phyloP scores from a whole-genome alignment of 805 yeast genomes.

The Middelhovenomyces tepae region DNA sequence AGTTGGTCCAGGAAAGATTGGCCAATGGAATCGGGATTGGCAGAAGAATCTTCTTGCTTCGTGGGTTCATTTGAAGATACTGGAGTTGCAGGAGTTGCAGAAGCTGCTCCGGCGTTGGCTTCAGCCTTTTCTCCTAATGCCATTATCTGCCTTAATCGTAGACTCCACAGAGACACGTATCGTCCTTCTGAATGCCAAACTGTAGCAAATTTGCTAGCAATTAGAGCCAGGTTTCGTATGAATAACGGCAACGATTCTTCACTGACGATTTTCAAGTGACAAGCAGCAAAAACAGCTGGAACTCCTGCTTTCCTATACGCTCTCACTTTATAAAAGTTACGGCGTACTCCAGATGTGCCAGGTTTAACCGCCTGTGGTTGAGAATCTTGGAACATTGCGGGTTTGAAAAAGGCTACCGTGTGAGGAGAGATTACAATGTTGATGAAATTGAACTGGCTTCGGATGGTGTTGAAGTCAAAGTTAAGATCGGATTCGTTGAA shows the following conservation, averaged over 20 bases:
- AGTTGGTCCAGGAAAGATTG: too few species aligned
- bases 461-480: slow-evolving; percentile 61
- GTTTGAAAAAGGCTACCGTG: slow-evolving; percentile 21
- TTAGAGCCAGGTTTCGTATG: slow-evolving; percentile 56
- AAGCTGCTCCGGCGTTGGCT: too few species aligned
- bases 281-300: slow-evolving; percentile 68
- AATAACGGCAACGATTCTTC: slow-evolving; percentile 51
- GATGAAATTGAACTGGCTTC: slow-evolving; percentile 75
- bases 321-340: slow-evolving; percentile 46
- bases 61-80: too few species aligned
- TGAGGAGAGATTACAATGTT: slow-evolving; percentile 71
- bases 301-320: slow-evolving; percentile 57
- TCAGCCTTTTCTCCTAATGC: slow-evolving; percentile 28
- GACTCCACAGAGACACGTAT: slow-evolving; percentile 58
- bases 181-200: slow-evolving; percentile 61
- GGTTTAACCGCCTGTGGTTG: not conserved
- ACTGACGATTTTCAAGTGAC: slow-evolving; percentile 63
- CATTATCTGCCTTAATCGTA: slow-evolving; percentile 49
- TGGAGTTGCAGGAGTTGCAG: too few species aligned
- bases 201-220: slow-evolving; percentile 63
- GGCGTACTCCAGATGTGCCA: not conserved
- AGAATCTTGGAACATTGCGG: slow-evolving; percentile 7
- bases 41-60: too few species aligned
- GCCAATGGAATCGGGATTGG: too few species aligned
- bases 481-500: slow-evolving; percentile 66